Evolutionary conservation across 345 rosid genomes (phyloP), one percentile per base, ranked within the genome.

Genomic region (Bruguiera parviflora): DNA sequence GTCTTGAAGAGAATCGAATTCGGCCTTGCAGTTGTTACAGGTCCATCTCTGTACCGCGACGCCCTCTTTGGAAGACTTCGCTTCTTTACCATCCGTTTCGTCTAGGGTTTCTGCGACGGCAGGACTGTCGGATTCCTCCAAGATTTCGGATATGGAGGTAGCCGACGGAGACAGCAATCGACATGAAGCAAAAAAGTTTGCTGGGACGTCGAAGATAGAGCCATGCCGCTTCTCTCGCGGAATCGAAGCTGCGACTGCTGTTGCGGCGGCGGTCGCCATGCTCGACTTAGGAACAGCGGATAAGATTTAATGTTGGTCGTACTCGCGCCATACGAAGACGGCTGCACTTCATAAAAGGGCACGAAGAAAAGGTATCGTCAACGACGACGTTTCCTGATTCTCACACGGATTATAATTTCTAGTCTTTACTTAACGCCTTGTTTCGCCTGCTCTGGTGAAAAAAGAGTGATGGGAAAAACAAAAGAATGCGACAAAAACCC

Each of bases 21-120:
- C 99, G 31, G 80, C 84, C 81, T 80, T 79, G 81, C 99, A 95
- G 64, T 87, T 87, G 70, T 89, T 86, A 82, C 99, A 95, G 27
- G 97, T 95, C 96, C 92, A 95, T 75, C 97, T 79, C 53, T 79
- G 78, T 51, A 84, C 58, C 66, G 61, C 66, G 24, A 65, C 78
- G 47, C 68, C 86, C 63, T 65, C 77, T 52, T 57, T 77, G 49
- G 78, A 58, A 72, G 22, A 67, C 32, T 61, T 75, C 39, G 75
- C 81, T 58, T 82, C 88, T 51, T 69, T 66, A 5, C 60, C 84
- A 13, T 65, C 76, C 46, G 66, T 63, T 27, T 67, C 74, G 22
- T 74, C 75, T 58, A 64, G 73, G 74, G 75, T 74, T 67, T 71
- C 73, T n/a, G 32, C 52, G 49, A 57, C 56, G 19, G 73, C 43